Conservation (phyloP, 768 basidiomycete genomes). For the Daedaleopsis nitida region DNA sequence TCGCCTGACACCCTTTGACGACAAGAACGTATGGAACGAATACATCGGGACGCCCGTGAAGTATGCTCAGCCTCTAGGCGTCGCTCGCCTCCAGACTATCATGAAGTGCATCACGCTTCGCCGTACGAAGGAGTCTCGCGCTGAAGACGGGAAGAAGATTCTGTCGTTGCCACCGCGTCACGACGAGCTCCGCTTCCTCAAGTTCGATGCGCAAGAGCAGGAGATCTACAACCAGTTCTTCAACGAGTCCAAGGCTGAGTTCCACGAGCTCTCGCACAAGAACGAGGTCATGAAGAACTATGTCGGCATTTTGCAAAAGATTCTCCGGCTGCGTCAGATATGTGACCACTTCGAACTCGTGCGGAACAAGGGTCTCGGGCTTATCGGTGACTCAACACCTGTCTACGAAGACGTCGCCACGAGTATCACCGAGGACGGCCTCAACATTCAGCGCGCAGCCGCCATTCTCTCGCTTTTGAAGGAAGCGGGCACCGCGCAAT, state of each 20-base stretch:
- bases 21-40: constrained; percentile 91
- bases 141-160: constrained; percentile 80
- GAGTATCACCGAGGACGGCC: constrained; percentile 76
- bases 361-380: constrained; percentile 57
- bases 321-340: constrained; percentile 93
- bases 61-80: constrained; percentile 84
- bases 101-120: constrained; percentile 97
- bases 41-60: constrained; percentile 93
- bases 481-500: constrained; percentile 87
- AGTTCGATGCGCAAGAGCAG: constrained; percentile 82
- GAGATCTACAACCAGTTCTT: constrained; percentile 88
- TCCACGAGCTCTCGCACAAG: constrained; percentile 81
- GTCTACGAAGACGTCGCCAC: constrained; percentile 82
- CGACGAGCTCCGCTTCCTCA: constrained; percentile 83
- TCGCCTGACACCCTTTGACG: constrained; percentile 87
- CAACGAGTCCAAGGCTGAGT: constrained; percentile 88
- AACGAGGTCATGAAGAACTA: constrained; percentile 98
- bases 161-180: constrained; percentile 88
- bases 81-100: constrained; percentile 92
- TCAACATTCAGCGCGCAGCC: constrained; percentile 71
- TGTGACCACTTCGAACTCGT: constrained; percentile 96
- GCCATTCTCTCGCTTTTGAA: constrained; percentile 85
- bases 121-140: constrained; percentile 90
- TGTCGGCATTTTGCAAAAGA: constrained; percentile 95
- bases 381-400: constrained; percentile 45